Base-by-base conservation (phyloP, 441 rosid genomes). In the Theobroma grandiflorum region DNA sequence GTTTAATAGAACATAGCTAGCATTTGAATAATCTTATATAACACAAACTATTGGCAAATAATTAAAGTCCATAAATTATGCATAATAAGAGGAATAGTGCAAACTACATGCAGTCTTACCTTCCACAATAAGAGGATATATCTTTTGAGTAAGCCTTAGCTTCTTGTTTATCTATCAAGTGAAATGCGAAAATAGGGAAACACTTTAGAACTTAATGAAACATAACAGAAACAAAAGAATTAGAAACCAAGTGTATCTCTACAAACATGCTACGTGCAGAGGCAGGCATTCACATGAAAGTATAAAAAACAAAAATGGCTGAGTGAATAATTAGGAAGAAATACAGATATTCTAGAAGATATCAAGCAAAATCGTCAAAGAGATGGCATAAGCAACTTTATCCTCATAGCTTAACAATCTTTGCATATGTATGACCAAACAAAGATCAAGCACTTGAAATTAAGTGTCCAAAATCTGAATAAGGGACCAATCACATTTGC, bases 61-160 rank as follows among this genome's bases (percentile, higher is more conserved):
- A 80, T 14, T 31, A 70, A 70, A 64, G 73, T 52, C 67, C 52
- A 77, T 52, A 78, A 64, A 77, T 68, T 5, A 26, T 35, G 49
- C 6, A 58, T 64, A 62, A 55, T 10, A 57, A 45, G 79, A 37
- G 35, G 53, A 64, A 20, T 15, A 10, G 45, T 22, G 70, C 63
- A 77, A 74, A 75, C 35, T 80, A 40, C 53, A 72, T 20, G 68
- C 50, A 64, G 57, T 81, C 90, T 88, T 78, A 92, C 99, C 96
- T 92, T 88, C 97, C 98, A 86, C 98, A 96, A 87, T 91, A 96
- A 83, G 97, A 85, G 78, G 99, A 87, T 74, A 96, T 88, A 59
- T 90, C 97, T 81, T 92, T 96, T 40, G 99, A 88, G 87, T 91
- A 88, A 72, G 92, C 94, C 79, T 86, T 88, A 78, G 98, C 98